Percentiles rank a stretch among this genome's conserved stretches.
Conservation (phyloP, 331 rosid species). For the Acacia pycnantha region DNA sequence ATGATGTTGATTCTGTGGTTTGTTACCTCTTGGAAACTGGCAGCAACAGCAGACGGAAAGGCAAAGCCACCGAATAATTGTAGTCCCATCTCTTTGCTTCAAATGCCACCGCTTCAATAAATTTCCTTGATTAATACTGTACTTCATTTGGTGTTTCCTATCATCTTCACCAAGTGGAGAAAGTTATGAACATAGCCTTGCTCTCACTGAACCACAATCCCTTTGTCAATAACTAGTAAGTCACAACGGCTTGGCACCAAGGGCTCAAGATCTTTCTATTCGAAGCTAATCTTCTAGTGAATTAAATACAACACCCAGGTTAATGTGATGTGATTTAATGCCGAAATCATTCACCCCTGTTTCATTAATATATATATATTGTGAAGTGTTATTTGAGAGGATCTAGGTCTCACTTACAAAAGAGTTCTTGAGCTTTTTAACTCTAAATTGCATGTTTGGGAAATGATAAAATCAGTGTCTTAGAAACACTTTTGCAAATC, state of each 20-base stretch:
- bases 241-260: neutral
- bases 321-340: too few relatives aligned
- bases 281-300: too few relatives aligned
- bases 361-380: too few relatives aligned
- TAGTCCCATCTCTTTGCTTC: neutral
- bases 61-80: constrained; percentile 82
- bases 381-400: too few relatives aligned
- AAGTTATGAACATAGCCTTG: neutral
- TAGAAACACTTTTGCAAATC: too few relatives aligned
- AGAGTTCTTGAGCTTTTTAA: too few relatives aligned
- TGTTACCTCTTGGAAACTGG: constrained; percentile 81
- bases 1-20: constrained; percentile 89
- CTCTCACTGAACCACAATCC: neutral
- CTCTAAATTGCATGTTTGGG: too few relatives aligned
- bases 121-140: too few relatives aligned
- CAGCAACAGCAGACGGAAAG: constrained; percentile 81
- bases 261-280: neutral
- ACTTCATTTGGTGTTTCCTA: neutral
- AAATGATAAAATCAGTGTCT: too few relatives aligned
- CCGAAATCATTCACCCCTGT: too few relatives aligned
- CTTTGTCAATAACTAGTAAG: neutral
- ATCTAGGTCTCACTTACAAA: too few relatives aligned
- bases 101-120: neutral
- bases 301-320: too few relatives aligned
- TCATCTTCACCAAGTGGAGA: neutral